Evolutionary conservation across 331 rosid genomes (phyloP).

Genomic region (Saraca asoca): DNA sequence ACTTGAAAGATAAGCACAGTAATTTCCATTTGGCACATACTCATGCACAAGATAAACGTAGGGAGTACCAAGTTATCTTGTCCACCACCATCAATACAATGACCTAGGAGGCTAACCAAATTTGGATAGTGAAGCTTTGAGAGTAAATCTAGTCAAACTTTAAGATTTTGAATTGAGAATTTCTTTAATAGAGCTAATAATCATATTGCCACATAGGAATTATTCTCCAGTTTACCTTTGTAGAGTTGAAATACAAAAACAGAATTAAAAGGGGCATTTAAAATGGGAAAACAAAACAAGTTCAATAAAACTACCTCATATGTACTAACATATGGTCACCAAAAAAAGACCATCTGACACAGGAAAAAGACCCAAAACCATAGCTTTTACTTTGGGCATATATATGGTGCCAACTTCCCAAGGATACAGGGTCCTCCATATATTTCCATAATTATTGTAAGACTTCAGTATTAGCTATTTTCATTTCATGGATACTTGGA

Average conservation of each 20-base stretch:
- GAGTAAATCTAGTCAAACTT: slow-evolving; percentile 69
- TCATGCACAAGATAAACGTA: slow-evolving; percentile 69
- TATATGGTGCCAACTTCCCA: slow-evolving; percentile 51
- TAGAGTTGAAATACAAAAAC: slow-evolving; percentile 58
- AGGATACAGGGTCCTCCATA: slow-evolving; percentile 68
- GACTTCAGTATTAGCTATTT: slow-evolving; percentile 57
- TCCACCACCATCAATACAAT: slow-evolving; percentile 62
- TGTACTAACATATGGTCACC: neutral
- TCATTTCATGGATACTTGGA: slow-evolving; percentile 51
- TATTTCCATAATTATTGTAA: slow-evolving; percentile 67
- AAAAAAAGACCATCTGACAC: neutral
- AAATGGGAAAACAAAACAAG: neutral
- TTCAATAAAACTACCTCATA: neutral
- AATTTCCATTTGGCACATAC: slow-evolving; percentile 60
- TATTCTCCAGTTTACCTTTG: slow-evolving; percentile 73
- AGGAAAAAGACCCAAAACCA: neutral
- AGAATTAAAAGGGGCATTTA: slow-evolving; percentile 12
- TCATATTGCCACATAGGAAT: slow-evolving; percentile 59
- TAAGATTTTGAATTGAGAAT: slow-evolving; percentile 64
- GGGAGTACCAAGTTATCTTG: slow-evolving; percentile 52
- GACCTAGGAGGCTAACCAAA: slow-evolving; percentile 82
- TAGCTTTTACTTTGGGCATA: neutral
- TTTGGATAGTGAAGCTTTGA: slow-evolving; percentile 91
- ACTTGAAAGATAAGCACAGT: slow-evolving; percentile 57
- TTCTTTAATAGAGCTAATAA: slow-evolving; percentile 58